Evolutionary conservation across 345 rosid genomes (phyloP), one percentile per base, ranked within the genome.

Genomic region (Eucalyptus cloeziana): DNA sequence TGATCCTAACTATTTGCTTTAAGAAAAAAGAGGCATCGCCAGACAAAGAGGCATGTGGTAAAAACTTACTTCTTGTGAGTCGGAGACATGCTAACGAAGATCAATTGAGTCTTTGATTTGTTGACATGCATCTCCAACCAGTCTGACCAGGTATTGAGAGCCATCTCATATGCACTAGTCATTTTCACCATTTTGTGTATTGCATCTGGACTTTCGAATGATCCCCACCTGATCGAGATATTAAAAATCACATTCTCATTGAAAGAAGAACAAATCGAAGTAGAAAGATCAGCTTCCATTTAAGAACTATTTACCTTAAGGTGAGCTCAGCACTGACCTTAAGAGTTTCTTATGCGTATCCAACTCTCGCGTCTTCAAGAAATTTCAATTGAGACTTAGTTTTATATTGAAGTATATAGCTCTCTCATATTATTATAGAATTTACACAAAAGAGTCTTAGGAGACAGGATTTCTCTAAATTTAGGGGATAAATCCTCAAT

Each of bases 81-180:
- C 27, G 99, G 99, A 50, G 99, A 97, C 97, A 94, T 95, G 94
- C 94, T 94, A 64, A 91, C 93, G 89, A 98, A 98, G 93, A 98
- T 95, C 88, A 96, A 89, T 37, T 91, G 93, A 88, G 99, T 97
- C 37, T 91, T 96, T 88, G 91, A 93, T 50, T 92, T 87, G 88
- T 96, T 92, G 62, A 97, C 91, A 31, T 96, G 95, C 79, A 94
- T 91, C 40, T 97, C 99, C 71, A 96, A 91, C 99, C 99, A 98
- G 81, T 94, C 92, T 7, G 99, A 92, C 95, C 97, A 92, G 60
- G 99, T 97, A 87, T 90, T 94, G 58, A 98, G 87, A 76, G 97
- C 98, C 96, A 97, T 95, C 91, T 93, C 94, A 86, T 96, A 96
- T 8, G 95, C 97, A 44, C 96, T 93, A 6, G 96, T 95, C 96